Evolutionary conservation across 1,284 basidiomycete genomes (phyloP).

Genomic region (Chondrostereum purpureum): DNA sequence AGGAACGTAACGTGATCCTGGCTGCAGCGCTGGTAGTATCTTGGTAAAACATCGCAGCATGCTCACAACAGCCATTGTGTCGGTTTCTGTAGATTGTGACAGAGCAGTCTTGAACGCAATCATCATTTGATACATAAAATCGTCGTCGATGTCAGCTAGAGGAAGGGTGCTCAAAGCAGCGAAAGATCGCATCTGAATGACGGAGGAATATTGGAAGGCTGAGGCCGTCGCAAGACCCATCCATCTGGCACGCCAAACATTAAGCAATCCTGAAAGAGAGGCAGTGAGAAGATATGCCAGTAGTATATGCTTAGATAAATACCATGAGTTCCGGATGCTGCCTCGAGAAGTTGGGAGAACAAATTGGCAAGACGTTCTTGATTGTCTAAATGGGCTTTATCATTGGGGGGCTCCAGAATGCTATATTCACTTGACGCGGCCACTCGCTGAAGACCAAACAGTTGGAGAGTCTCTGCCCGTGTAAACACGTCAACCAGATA

Average conservation of each 20-base stretch:
- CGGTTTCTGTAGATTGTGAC: slow-evolving; percentile 57
- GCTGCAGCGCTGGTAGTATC: slow-evolving; percentile 63
- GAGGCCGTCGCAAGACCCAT: slow-evolving; percentile 89
- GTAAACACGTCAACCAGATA: slow-evolving; percentile 58
- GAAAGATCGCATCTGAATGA: slow-evolving; percentile 86
- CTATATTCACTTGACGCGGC: slow-evolving; percentile 61
- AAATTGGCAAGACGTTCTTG: slow-evolving; percentile 66
- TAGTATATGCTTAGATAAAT: slow-evolving; percentile 16
- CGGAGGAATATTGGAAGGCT: slow-evolving; percentile 89
- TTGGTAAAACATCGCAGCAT: slow-evolving; percentile 83
- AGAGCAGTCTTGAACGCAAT: slow-evolving; percentile 73
- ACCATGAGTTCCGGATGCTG: slow-evolving; percentile 68
- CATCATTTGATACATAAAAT: slow-evolving; percentile 84
- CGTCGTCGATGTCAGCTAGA: slow-evolving; percentile 78
- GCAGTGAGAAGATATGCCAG: slow-evolving; percentile 1
- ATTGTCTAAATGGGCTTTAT: slow-evolving; percentile 56
- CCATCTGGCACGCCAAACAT: slow-evolving; percentile 91
- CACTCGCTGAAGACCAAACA: slow-evolving; percentile 69
- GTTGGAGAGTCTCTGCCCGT: slow-evolving; percentile 47
- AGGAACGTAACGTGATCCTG: slow-evolving; percentile 66
- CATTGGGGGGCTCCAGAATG: slow-evolving; percentile 45
- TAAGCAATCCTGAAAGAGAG: slow-evolving; percentile 61
- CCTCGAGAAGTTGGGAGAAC: slow-evolving; percentile 58
- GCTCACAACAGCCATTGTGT: slow-evolving; percentile 72
- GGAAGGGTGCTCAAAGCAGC: slow-evolving; percentile 79